Base-by-base conservation (phyloP, 2,329 filamentous ascomycete genomes). In the Elsinoe perseae region DNA sequence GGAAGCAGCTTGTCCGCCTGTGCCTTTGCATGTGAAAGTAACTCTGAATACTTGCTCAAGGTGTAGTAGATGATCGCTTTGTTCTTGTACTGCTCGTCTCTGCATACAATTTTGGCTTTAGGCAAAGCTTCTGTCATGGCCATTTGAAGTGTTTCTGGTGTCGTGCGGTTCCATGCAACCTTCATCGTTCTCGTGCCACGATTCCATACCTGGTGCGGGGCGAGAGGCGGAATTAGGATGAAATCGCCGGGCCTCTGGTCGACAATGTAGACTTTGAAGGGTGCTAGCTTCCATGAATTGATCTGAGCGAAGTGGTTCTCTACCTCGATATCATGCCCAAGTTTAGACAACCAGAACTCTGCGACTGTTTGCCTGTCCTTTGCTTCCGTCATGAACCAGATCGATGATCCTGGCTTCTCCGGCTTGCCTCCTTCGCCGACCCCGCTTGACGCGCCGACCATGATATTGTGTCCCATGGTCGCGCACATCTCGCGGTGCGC, bases 361-460 rank as follows among this genome's bases (percentile, higher is more conserved):
- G 90, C 85, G 2, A 97, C 90, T 3, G 92, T 79, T 59, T 91
- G 85, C 1, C 93, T 84, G 65, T 98, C 93, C 64, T 93, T 95
- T 32, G 85, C 90, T 69, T 96, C 90, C 0, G 93, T 97, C 93
- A 98, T 97, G 68, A 97, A 95, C 93, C 93, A 98, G 34, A 98
- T 82, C 0, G 93, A 96, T 56, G 88, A 95, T 1, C 93, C 93
- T 1, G 86, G 81, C 61, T 84, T 87, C 43, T 82, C 82, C 0
- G 72, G 72, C 66, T 93, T 88, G 3, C 86, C 88, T 52, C 86
- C 77, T 56, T 85, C 81, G 16, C 80, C 75, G 2, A 82, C 75
- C 1, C 75, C 75, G 43, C 71, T 72, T 0, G 92, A 97, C 1
- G 90, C 84, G 62, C 96, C 89, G 1, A 98, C 90, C 93, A 98